These are phyloP conservation scores for Leccinum pachyderme DNA, from an alignment of 1,284 basidiomycete genomes.

Conservation along the genomic window DNA sequence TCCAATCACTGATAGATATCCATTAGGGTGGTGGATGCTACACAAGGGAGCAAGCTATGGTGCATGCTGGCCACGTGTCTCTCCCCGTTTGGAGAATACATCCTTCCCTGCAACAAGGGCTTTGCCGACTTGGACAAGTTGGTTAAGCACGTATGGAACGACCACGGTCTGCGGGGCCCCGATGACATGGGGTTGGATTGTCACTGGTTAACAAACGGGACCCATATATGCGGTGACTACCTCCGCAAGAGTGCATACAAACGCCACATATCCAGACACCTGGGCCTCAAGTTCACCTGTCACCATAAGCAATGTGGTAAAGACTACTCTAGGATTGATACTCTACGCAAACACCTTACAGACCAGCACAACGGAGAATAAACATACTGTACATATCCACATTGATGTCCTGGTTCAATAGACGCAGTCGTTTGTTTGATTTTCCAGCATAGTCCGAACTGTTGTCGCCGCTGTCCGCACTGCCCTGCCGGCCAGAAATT, in stretches of 20 bases:
- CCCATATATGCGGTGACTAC: neutral
- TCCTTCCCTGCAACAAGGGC: neutral
- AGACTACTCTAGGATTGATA: neutral
- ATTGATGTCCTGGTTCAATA: no score
- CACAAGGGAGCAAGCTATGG: neutral
- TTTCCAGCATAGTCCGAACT: no score
- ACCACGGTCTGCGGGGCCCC: neutral
- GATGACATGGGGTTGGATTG: neutral
- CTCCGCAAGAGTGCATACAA: neutral
- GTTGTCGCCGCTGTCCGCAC: no score
- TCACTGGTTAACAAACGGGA: neutral
- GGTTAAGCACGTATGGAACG: neutral
- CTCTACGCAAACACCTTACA: neutral
- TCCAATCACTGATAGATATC: neutral
- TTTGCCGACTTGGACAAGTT: neutral
- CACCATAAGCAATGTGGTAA: neutral
- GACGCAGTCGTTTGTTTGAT: no score
- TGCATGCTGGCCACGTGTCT: neutral
- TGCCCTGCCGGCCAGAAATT: neutral
- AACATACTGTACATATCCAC: no score
- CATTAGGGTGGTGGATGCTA: neutral
- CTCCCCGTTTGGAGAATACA: neutral
- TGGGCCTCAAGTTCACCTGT: neutral
- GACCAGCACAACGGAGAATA: no score
- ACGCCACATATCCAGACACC: neutral